phyloP scores from a whole-genome alignment of 106 monocot species.

The Dendrobium chrysotoxum region DNA sequence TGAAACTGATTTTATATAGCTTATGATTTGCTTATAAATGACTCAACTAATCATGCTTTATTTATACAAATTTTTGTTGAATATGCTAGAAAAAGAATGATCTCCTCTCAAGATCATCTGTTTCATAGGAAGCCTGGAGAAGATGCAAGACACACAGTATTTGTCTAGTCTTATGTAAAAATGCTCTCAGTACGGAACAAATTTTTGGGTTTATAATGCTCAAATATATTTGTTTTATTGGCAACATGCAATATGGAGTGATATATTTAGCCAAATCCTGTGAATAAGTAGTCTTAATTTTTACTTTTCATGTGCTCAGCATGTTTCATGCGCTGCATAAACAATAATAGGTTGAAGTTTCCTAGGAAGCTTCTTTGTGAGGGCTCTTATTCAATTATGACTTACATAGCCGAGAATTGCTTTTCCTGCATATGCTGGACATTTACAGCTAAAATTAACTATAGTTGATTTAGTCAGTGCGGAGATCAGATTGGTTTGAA shows the following conservation, averaged over 20 bases:
- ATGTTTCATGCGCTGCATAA: background rate
- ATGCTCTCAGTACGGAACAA: background rate
- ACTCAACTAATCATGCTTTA: background rate
- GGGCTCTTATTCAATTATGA: background rate
- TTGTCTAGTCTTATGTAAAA: background rate
- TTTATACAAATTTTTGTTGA: background rate
- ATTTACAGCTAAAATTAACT: background rate
- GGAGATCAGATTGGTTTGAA: too few species aligned
- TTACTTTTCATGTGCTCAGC: background rate
- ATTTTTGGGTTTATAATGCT: background rate
- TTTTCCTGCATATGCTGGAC: background rate
- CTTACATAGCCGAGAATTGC: background rate
- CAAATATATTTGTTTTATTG: background rate
- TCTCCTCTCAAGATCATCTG: background rate
- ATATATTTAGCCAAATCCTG: background rate
- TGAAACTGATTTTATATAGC: background rate
- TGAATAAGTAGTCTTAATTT: background rate
- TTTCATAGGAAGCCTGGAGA: background rate
- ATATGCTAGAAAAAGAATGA: background rate
- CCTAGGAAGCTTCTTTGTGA: background rate
- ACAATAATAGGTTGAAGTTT: background rate
- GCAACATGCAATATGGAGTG: background rate
- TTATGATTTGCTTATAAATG: background rate
- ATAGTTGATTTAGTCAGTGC: background rate
- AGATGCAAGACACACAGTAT: background rate